These are phyloP conservation scores for Cystobasidium slooffiae DNA, from an alignment of 1,284 basidiomycete genomes.

Conservation along the genomic window DNA sequence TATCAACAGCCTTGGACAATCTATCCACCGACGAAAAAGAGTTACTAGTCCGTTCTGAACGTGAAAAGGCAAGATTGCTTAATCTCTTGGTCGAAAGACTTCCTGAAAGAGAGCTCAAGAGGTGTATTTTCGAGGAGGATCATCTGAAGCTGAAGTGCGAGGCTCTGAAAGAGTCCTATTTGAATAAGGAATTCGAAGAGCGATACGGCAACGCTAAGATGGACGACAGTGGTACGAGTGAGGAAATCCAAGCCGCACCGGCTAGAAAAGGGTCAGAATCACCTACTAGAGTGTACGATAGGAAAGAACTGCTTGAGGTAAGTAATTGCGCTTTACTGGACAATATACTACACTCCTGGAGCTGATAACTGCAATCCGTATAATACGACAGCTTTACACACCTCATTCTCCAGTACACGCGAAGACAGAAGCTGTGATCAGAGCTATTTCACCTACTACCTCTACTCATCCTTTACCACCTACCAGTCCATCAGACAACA, in stretches of 20 bases:
- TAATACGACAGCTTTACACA: no score
- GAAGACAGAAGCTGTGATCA: neutral
- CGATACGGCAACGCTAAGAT: neutral
- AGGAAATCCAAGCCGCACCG: neutral
- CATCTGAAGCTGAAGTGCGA: conserved; percentile 6
- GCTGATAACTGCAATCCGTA: no score
- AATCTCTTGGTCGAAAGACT: conserved; percentile 4
- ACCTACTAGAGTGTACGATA: neutral
- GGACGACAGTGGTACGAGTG: neutral
- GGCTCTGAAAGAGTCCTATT: conserved; percentile 6
- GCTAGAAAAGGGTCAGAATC: neutral
- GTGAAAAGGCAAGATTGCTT: conserved; percentile 1
- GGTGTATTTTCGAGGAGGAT: conserved; percentile 31
- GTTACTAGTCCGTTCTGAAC: neutral
- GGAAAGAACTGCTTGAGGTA: neutral
- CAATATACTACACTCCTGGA: no score
- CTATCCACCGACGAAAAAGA: neutral
- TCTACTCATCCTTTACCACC: neutral
- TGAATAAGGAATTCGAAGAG: neutral
- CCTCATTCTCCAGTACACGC: neutral
- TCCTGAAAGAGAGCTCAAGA: conserved; percentile 20
- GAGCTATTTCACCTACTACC: conserved; percentile 4
- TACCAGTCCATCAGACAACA: neutral
- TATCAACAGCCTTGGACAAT: conserved; percentile 22
- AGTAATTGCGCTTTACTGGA: no score